phyloP scores from a whole-genome alignment of 1,139 yeast genomes.

The Blastobotrys serpentis region DNA sequence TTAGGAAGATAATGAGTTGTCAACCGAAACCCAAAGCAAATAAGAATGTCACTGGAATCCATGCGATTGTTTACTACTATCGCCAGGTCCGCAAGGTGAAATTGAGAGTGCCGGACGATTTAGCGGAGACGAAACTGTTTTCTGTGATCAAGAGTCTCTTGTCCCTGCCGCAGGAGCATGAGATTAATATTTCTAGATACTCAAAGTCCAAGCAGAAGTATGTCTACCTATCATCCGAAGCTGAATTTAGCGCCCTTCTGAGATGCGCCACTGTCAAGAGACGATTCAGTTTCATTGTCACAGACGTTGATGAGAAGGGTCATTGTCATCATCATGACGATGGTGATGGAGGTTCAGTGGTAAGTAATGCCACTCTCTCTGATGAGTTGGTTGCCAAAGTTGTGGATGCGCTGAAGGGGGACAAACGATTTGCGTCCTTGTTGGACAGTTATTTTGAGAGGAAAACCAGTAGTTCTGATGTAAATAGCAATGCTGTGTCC shows the following conservation, averaged over 20 bases:
- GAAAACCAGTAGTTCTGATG: too few species aligned
- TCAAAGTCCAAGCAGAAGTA: conserved; percentile 40
- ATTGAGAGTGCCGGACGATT: conserved; percentile 18
- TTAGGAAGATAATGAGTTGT: neutral
- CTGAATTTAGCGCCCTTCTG: conserved; percentile 48
- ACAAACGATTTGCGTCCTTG: conserved; percentile 6
- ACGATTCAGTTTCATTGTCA: conserved; percentile 23
- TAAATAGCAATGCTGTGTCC: too few species aligned
- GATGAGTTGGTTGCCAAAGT: conserved; percentile 5
- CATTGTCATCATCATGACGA: neutral
- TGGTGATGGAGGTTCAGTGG: neutral
- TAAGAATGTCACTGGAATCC: conserved; percentile 3
- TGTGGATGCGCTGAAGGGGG: conserved; percentile 6
- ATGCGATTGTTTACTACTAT: conserved; percentile 10
- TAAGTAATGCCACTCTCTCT: neutral
- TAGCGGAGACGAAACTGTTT: conserved; percentile 16
- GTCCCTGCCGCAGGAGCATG: conserved; percentile 12
- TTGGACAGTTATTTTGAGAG: conserved; percentile 5
- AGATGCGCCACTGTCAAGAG: conserved; percentile 46
- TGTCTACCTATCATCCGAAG: conserved; percentile 42
- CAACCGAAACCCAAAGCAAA: neutral
- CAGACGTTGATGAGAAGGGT: conserved; percentile 3
- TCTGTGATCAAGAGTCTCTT: conserved; percentile 13
- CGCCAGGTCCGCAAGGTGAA: conserved; percentile 14
- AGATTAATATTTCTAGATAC: conserved; percentile 24